Evolutionary conservation across 1,139 yeast species (phyloP).

Genomic region (Candida sp.): DNA sequence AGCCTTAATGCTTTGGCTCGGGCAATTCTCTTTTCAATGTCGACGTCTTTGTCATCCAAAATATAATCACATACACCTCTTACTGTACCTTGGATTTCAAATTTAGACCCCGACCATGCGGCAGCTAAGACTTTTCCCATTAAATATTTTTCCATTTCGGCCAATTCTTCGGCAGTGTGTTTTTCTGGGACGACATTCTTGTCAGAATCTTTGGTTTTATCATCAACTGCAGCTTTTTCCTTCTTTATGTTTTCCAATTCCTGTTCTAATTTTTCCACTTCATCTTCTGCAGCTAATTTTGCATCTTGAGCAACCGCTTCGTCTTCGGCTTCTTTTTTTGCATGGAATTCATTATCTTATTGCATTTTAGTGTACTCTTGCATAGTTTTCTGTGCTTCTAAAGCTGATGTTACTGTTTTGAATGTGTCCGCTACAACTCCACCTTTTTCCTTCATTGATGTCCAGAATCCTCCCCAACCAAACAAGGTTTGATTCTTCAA

Average conservation of each 20-base stretch:
- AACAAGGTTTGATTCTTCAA: conserved; percentile 65
- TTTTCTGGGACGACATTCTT: conserved; percentile 28
- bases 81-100: conserved; percentile 85
- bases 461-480: conserved; percentile 84
- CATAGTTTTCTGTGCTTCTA: conserved; percentile 89
- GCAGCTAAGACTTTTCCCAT: conserved; percentile 93
- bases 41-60: conserved; percentile 59
- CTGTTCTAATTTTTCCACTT: conserved; percentile 17
- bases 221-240: conserved; percentile 8
- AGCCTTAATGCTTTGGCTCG: conserved; percentile 78
- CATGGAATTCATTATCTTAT: conserved; percentile 53
- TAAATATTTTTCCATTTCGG: conserved; percentile 80
- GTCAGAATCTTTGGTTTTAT: conserved; percentile 9
- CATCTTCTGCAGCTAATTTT: conserved; percentile 8
- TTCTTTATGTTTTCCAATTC: conserved; percentile 16
- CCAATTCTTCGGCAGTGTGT: conserved; percentile 79
- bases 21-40: conserved; percentile 55
- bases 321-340: conserved; percentile 36
- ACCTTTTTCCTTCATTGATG: conserved; percentile 83
- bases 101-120: conserved; percentile 93
- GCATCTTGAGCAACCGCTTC: conserved; percentile 20
- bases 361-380: conserved; percentile 75
- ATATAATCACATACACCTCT: conserved; percentile 83
- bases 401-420: conserved; percentile 78
- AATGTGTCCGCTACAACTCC: conserved; percentile 82